Evolutionary conservation across 2,329 filamentous ascomycete species (phyloP), one percentile per base, ranked within the genome.

Genomic region (Penicillium occitanis): DNA sequence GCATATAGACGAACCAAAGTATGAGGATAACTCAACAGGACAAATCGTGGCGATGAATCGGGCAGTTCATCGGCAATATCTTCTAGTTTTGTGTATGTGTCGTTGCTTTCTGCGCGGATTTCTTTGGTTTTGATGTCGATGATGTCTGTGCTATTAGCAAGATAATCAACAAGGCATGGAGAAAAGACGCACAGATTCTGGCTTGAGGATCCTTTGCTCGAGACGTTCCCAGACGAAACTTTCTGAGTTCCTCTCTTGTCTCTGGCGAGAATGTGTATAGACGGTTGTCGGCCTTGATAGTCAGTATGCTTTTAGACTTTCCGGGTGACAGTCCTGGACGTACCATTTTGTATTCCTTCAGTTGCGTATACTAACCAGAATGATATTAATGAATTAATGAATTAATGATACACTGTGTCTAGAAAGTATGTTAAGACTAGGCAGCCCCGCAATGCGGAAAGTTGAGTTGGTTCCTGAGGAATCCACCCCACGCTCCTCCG

Each of bases 211-310:
- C 88, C 76, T 90, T 94, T 62, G 92, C 89, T 70, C 95, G 85
- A 40, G 93, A 97, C 1, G 95, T 98, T 30, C 90, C 88, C 33
- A 99, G 86, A 61, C 95, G 91, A 82, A 99, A 99, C 81, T 97
- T 98, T 79, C 92, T 91, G 70, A 99, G 87, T 75, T 93, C 90
- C 70, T 93, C 89, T 80, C 90, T 95, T 55, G 92, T 97, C 81
- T 95, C 92, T 70, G 88, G 87, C 37, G 93, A 96, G 86, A 98
- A 96, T 67, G 91, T 92, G 82, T 97, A 98, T 69, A 98, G 86
- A 72, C 93, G 86, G 68, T 92, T 89, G 84, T 97, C 93, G 75
- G 93, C 96, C 73, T 88, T 78, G 80, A 83, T 71, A 33, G 25
- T 37, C 51, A 35, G 30, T 55, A 37, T 37, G 11, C 19, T 37